Percentiles rank a stretch among this genome's conserved stretches.
phyloP scores from a whole-genome alignment of 2,329 filamentous ascomycete species.

The Chaetomium sp. region DNA sequence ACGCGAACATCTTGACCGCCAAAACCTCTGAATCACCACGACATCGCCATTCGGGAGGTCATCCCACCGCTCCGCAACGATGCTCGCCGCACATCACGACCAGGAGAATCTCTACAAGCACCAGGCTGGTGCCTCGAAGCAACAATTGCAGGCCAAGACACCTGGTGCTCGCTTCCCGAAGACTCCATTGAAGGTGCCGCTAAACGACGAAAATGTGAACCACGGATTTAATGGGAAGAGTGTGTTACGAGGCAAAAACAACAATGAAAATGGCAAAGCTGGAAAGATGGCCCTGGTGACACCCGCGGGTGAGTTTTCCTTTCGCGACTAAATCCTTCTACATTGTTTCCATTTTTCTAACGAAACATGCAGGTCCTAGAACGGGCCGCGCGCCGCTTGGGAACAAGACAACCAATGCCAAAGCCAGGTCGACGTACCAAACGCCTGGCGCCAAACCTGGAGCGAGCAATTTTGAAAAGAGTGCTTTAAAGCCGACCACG shows the following conservation, averaged over 20 bases:
- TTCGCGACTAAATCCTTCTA: too few species aligned
- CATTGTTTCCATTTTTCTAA: slow-evolving; percentile 1
- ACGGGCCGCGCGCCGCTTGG: slow-evolving; percentile 71
- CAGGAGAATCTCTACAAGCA: slow-evolving; percentile 82
- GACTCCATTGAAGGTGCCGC: slow-evolving; percentile 69
- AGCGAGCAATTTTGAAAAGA: slow-evolving; percentile 56
- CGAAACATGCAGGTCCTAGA: slow-evolving; percentile 45
- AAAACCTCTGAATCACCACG: not conserved
- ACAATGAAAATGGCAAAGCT: slow-evolving; percentile 53
- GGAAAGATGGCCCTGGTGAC: slow-evolving; percentile 67
- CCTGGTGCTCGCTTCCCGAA: slow-evolving; percentile 70
- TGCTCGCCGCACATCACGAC: slow-evolving; percentile 73
- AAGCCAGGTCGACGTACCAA: slow-evolving; percentile 53
- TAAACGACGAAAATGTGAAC: slow-evolving; percentile 81
- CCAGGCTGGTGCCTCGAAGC: slow-evolving; percentile 66
- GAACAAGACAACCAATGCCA: slow-evolving; percentile 94
- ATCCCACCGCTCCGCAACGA: slow-evolving; percentile 32
- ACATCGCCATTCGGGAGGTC: slow-evolving; percentile 13
- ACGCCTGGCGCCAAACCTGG: slow-evolving; percentile 57
- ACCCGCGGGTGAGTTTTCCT: slow-evolving; percentile 59
- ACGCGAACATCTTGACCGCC: not conserved
- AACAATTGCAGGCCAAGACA: slow-evolving; percentile 68
- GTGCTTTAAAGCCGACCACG: slow-evolving; percentile 48
- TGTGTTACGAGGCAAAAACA: slow-evolving; percentile 46
- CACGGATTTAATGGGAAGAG: slow-evolving; percentile 49